Evolutionary conservation across 305 asterid genomes (phyloP).

Genomic region (Stenogyne calaminthoides): DNA sequence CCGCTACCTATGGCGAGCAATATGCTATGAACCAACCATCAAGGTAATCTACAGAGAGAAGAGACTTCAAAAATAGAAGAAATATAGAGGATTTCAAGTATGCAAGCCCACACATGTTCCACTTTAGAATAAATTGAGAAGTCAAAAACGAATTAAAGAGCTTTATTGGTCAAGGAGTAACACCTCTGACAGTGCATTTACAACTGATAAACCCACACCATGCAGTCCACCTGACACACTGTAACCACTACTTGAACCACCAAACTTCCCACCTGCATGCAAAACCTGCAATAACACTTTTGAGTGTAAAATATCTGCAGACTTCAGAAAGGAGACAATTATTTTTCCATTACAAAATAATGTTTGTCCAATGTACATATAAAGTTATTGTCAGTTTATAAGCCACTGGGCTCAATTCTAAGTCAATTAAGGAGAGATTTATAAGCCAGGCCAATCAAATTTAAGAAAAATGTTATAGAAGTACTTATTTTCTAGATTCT

Average conservation of each 20-base stretch:
- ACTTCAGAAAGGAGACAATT: conserved; percentile 23
- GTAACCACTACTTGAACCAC: conserved; percentile 97
- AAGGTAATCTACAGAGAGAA: neutral
- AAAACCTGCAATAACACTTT: conserved; percentile 67
- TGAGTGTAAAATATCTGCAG: conserved; percentile 17
- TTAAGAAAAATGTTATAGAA: neutral
- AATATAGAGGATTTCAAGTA: neutral
- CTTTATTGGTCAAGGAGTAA: conserved; percentile 23
- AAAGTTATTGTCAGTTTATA: neutral
- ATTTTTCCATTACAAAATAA: neutral
- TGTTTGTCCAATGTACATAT: neutral
- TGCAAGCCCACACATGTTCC: conserved; percentile 21
- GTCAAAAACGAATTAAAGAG: neutral
- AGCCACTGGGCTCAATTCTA: neutral
- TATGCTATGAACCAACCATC: too few species aligned
- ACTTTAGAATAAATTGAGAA: conserved; percentile 14
- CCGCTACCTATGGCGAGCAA: too few species aligned
- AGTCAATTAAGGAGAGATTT: neutral
- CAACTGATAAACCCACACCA: conserved; percentile 98
- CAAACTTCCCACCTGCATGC: conserved; percentile 99
- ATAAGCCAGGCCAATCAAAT: conserved; percentile 18
- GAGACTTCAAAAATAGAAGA: neutral
- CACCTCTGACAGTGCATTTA: conserved; percentile 97
- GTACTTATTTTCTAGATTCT: neutral
- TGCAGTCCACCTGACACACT: conserved; percentile 97